phyloP scores from a whole-genome alignment of 2,329 filamentous ascomycete genomes.

The Neopestalotiopsis sp. region DNA sequence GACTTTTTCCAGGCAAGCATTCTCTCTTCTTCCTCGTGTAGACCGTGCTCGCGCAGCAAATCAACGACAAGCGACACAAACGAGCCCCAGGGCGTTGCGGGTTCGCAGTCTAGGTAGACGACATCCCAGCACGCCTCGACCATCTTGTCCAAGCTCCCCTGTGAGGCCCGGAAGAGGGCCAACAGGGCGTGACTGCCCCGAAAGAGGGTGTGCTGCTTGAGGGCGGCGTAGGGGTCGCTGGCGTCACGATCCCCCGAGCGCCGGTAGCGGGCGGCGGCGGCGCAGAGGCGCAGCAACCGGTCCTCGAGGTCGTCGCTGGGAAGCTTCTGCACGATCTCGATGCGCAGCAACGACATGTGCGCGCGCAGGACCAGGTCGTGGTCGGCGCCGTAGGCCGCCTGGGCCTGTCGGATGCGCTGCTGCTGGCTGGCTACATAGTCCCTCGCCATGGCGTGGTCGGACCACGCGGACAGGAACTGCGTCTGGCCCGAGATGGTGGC shows the following conservation, averaged over 20 bases:
- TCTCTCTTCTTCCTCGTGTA: not conserved
- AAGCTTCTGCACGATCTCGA: not conserved
- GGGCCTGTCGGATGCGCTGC: not conserved
- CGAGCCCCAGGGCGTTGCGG: not conserved
- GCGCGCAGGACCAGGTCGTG: not conserved
- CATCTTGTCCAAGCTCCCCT: not conserved
- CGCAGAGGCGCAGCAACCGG: not conserved
- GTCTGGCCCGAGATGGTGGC: not conserved
- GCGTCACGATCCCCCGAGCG: not conserved
- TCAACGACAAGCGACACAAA: not conserved
- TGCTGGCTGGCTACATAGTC: not conserved
- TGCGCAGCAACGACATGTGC: not conserved
- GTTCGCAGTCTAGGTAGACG: not conserved
- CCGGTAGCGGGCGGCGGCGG: not conserved
- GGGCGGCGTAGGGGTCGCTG: not conserved
- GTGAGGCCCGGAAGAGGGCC: not conserved
- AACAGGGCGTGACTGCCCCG: not conserved
- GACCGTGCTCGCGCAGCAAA: not conserved
- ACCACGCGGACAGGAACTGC: not conserved
- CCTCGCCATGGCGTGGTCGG: not conserved
- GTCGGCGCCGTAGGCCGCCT: not conserved
- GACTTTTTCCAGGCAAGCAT: not conserved
- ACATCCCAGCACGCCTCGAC: not conserved
- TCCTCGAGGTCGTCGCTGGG: not conserved
- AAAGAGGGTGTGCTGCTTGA: not conserved